phyloP scores from a whole-genome alignment of 2,329 filamentous ascomycete species.

The Scedosporium minutisporum region DNA sequence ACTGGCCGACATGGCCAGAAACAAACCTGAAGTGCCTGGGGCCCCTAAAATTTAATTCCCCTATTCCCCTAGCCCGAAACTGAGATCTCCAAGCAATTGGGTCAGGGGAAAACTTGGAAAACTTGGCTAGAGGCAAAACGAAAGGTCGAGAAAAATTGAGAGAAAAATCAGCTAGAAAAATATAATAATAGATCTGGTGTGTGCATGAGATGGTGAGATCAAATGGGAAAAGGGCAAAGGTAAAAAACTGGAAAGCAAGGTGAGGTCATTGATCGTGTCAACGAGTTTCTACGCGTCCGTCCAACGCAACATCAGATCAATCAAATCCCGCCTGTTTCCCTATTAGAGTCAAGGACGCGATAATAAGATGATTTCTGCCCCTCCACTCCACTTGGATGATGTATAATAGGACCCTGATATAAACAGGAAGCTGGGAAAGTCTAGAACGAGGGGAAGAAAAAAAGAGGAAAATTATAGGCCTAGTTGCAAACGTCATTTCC shows the following conservation, averaged over 20 bases:
- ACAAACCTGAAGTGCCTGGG: no score
- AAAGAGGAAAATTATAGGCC: no score
- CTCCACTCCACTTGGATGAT: neutral
- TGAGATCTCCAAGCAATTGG: neutral
- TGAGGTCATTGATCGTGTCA: neutral
- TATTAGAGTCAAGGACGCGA: neutral
- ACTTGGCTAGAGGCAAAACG: neutral
- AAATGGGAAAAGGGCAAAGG: no score
- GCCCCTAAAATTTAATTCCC: no score
- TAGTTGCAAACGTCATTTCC: constrained; percentile 3
- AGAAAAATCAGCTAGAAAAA: neutral
- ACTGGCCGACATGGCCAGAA: constrained; percentile 10
- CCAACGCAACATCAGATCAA: neutral
- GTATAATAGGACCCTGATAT: neutral
- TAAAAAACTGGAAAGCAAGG: neutral
- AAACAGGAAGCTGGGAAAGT: neutral
- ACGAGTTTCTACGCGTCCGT: neutral
- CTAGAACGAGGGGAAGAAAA: no score
- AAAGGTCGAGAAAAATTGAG: neutral
- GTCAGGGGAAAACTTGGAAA: no score
- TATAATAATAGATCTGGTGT: no score
- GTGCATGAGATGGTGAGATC: no score
- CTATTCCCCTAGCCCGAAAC: neutral
- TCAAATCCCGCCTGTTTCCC: neutral
- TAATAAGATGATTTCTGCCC: neutral